Evolutionary conservation across 1,284 basidiomycete species (phyloP), one percentile per base, ranked within the genome.

Genomic region (Pseudozyma tsukubaensis): DNA sequence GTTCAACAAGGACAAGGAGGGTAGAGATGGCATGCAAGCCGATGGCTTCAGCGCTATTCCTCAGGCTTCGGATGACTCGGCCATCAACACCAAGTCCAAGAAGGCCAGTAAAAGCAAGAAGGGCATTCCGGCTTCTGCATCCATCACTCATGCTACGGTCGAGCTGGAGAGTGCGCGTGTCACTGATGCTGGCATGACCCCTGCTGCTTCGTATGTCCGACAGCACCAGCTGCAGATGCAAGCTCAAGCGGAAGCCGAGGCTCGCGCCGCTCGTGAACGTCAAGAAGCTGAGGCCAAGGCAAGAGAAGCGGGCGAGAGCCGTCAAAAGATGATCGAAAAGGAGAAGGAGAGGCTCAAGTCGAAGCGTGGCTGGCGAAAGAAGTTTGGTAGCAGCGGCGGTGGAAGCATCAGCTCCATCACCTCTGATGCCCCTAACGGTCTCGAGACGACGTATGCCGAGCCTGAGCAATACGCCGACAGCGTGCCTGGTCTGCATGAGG

Each of bases 201-300:
- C 95, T 4, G 95, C 96, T 32, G 96, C 95, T 0, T 92, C 92
- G 81, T 89, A 97, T 13, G 94, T 93, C 0, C 86, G 94, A 47
- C 93, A 94, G 84, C 94, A 97, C 84, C 85, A 86, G 69, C 60
- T 81, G 92, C 94, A 19, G 92, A 91, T 48, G 92, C 83, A 39
- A 85, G 85, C 44, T 54, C 76, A 84, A 73, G 84, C 82, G 47
- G 80, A 85, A 65, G 73, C 80, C 0, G 80, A 79, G 45, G 65
- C 72, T 42, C 72, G 75, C 24, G 71, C 76, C 39, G 91, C 90
- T 4, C 70, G 75, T 18, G 72, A 79, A 42, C 89, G 86, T 77
- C 90, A 89, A 7, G 91, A 91, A 77, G 88, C 88, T 1, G 88
- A 70, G 50, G 81, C 88, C 63, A 87, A 87, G 7, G 88, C 77